Base-by-base conservation (phyloP, 2,329 filamentous ascomycete genomes). In the Aspergillus candidus region DNA sequence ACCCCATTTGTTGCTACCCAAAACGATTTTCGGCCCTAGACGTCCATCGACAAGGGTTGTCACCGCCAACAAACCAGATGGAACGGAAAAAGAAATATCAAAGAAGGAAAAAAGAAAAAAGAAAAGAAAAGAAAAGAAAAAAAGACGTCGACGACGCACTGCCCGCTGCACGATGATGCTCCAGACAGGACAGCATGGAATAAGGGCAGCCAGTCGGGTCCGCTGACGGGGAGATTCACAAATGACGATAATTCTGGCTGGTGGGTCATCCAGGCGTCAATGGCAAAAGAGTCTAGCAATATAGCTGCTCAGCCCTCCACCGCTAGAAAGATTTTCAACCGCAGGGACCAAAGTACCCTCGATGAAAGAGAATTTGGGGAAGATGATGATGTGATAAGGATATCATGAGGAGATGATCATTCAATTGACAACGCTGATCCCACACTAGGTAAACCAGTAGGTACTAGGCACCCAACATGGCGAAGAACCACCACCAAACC, bases 191-290 rank as follows among this genome's bases (percentile, higher is more conserved):
- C 44, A 45, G 44, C 40, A 35, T 38, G 49, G 47, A 46, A 40
- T 18, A 40, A 32, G 44, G 44, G 50, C 42, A 48, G 40, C 47
- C 47, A 54, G 47, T 53, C 38, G 49, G 40, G 50, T 43, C 45
- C 40, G 18, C 41, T 44, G 37, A 40, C 36, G 40, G 39, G 10
- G 11, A 40, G 44, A 45, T 44, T 48, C 41, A 34, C 36, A 47
- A 46, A 31, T 33, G 43, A 38, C 48, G 41, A 43, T 38, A 38
- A 14, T 36, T 46, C 35, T 49, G 44, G 46, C 52, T 51, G 53
- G 55, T 54, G 51, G 55, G 45, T 48, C 51, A 48, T 52, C 50
- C 45, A 55, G 50, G 47, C 55, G 56, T 55, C 52, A 57, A 49
- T 47, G 3, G 18, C 43, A 40, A 4, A 27, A 10, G 22, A 27